Evolutionary conservation across 1,139 yeast genomes (phyloP).

Genomic region (Blastobotrys apis): DNA sequence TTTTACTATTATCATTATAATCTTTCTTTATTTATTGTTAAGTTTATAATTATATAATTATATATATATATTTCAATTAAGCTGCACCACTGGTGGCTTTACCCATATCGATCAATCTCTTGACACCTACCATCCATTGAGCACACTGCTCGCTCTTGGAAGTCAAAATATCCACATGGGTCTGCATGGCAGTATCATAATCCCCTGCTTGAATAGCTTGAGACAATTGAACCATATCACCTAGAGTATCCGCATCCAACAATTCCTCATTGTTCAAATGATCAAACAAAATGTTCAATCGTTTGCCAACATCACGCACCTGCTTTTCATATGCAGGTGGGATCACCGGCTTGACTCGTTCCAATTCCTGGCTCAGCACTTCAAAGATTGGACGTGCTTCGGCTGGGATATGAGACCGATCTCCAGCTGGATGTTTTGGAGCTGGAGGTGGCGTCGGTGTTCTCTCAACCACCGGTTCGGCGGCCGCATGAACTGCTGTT

Average conservation of each 20-base stretch:
- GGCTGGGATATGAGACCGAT: slow-evolving; percentile 63
- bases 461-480: too few species aligned
- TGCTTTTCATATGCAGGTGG: slow-evolving; percentile 76
- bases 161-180: slow-evolving; percentile 55
- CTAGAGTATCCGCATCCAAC: slow-evolving; percentile 54
- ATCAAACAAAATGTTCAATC: slow-evolving; percentile 71
- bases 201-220: slow-evolving; percentile 51
- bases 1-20: too few species aligned
- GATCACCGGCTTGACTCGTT: slow-evolving; percentile 62
- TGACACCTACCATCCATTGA: slow-evolving; percentile 90
- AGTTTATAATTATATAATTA: not conserved
- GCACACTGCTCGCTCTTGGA: slow-evolving; percentile 73
- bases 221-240: slow-evolving; percentile 50
- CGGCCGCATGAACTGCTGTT: slow-evolving; percentile 19
- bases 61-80: not conserved
- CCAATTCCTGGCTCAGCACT: slow-evolving; percentile 51
- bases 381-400: slow-evolving; percentile 56
- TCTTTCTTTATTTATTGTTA: not conserved
- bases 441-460: slow-evolving; percentile 29
- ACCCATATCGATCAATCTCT: slow-evolving; percentile 73
- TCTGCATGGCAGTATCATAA: slow-evolving; percentile 54
- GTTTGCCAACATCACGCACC: slow-evolving; percentile 74
- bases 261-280: slow-evolving; percentile 74
- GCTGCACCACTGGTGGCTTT: slow-evolving; percentile 26
- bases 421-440: slow-evolving; percentile 62